Conservation (phyloP, 1,284 basidiomycete species). For the Leccinum pachyderme region DNA sequence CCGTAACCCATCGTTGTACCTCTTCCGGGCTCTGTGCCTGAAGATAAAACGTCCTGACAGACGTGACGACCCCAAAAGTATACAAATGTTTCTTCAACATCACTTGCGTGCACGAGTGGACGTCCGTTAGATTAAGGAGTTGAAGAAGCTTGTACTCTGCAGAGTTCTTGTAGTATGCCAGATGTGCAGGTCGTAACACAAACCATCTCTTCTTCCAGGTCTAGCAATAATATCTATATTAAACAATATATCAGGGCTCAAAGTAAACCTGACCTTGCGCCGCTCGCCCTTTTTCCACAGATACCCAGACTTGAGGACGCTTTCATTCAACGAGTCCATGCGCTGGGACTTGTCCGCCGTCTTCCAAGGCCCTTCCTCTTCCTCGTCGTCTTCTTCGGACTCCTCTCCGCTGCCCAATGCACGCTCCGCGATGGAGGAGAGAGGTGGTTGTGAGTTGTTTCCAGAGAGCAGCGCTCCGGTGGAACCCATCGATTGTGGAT, state of each 20-base stretch:
- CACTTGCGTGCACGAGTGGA: constrained; percentile 89
- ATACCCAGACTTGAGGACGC: constrained; percentile 87
- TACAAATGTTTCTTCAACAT: constrained; percentile 88
- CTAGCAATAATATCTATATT: constrained; percentile 41
- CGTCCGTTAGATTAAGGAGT: constrained; percentile 84
- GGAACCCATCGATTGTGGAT: constrained; percentile 30
- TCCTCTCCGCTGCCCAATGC: constrained; percentile 65
- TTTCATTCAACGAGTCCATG: constrained; percentile 58
- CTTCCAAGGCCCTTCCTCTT: constrained; percentile 63
- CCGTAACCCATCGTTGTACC: constrained; percentile 81
- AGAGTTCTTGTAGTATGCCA: constrained; percentile 97
- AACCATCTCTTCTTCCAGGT: constrained; percentile 99
- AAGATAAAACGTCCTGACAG: constrained; percentile 90
- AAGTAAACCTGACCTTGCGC: constrained; percentile 72
- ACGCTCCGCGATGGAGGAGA: constrained; percentile 75
- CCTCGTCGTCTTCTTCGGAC: constrained; percentile 71
- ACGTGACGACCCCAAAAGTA: constrained; percentile 91
- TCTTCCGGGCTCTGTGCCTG: constrained; percentile 74
- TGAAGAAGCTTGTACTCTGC: constrained; percentile 91
- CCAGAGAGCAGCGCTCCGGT: constrained; percentile 35
- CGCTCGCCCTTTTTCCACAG: constrained; percentile 96
- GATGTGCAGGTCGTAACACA: constrained; percentile 85
- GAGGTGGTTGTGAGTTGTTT: constrained; percentile 48
- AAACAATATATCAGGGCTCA: constrained; percentile 8
- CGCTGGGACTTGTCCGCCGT: constrained; percentile 43